Base-by-base conservation (phyloP, 495 filamentous ascomycete genomes). In the Penicillium fimorum region DNA sequence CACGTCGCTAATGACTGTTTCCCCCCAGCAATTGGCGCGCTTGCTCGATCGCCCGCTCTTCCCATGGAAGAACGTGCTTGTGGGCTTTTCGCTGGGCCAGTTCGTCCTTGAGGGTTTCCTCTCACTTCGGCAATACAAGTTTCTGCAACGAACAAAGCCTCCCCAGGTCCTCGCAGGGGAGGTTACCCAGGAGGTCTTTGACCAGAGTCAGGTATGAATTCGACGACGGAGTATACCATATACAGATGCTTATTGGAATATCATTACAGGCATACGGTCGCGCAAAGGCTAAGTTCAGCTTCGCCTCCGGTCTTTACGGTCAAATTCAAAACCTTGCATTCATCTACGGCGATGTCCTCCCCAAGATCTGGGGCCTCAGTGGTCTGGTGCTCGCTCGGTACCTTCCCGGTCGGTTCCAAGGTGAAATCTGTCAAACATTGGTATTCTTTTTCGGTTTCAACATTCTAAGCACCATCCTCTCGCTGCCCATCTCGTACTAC, bases 21-120 rank as follows among this genome's bases (percentile, higher is more conserved):
- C 7, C 22, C 7, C 58, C 58, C 69, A 96, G 93, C 87, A 90
- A 78, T 84, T 97, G 55, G 89, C 91, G 62, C 82, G 84, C 71
- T 83, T 86, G 68, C 86, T 97, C 46, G 95, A 98, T 79, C 85
- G 89, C 62, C 93, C 94, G 50, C 77, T 87, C 61, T 94, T 97
- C 76, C 93, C 95, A 50, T 98, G 94, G 94, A 98, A 97, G 86
- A 86, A 82, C 67, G 84, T 98, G 56, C 90, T 98, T 63, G 84
- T 97, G 53, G 89, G 91, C 52, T 97, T 98, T 76, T 92, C 91
- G 11, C 59, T 96, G 57, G 88, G 84, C 44, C 91, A 98, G 68
- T 97, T 87, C 68, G 67, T 89, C 45, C 87, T 98, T 60, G 94
- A 97, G 66, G 84, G 85, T 49, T 87, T 90, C 68, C 82, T 98